Percentiles rank a stretch among this genome's conserved stretches.
Conservation (phyloP, 192 early-diverging fungal species). For the Lunasporangiospora selenospora region DNA sequence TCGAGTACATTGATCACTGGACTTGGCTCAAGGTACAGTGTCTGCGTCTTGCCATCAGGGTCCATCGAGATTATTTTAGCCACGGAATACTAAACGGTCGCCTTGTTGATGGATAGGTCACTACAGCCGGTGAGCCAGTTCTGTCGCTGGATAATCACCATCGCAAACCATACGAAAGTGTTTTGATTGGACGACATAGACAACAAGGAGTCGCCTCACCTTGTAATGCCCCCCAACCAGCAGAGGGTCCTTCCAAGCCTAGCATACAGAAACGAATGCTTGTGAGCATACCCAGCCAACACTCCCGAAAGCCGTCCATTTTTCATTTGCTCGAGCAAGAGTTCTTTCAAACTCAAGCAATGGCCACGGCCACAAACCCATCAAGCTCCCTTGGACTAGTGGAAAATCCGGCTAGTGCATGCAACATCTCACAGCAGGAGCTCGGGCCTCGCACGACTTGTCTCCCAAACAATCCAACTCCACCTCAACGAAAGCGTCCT, state of each 20-base stretch:
- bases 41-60: background rate
- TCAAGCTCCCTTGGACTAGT: too few relatives aligned
- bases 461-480: constrained; percentile 31
- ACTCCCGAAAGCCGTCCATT: constrained; percentile 73
- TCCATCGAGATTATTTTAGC: too few relatives aligned
- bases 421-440: too few relatives aligned
- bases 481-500: constrained; percentile 30
- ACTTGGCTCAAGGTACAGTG: constrained; percentile 69
- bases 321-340: constrained; percentile 33
- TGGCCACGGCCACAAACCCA: too few relatives aligned
- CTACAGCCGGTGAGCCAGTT: constrained; percentile 49
- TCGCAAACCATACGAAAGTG: constrained; percentile 72
- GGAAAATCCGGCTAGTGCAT: too few relatives aligned
- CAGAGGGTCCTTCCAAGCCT: background rate
- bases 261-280: constrained; percentile 44
- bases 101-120: constrained; percentile 39
- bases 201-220: too few relatives aligned
- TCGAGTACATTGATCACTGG: constrained; percentile 63
- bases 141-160: constrained; percentile 50
- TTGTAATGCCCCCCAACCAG: background rate
- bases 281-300: constrained; percentile 62
- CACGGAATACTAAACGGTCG: too few relatives aligned
- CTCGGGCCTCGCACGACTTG: background rate
- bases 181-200: constrained; percentile 54
- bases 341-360: constrained; percentile 7